Conservation (phyloP, 2,329 filamentous ascomycete species). For the Xylariales sp. region DNA sequence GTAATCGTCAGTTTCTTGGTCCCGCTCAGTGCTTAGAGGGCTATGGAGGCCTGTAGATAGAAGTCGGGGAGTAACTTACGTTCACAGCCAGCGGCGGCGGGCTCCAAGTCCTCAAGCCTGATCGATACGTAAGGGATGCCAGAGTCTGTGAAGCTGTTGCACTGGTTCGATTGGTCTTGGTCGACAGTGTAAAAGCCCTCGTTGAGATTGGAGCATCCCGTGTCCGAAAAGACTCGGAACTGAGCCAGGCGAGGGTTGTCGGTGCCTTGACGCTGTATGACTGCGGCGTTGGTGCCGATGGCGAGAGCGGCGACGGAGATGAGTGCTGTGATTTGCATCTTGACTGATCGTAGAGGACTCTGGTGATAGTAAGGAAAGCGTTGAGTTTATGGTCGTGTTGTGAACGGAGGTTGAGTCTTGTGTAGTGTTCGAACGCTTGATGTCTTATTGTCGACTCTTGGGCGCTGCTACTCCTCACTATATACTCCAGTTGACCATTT, state of each 20-base stretch:
- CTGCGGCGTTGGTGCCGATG: constrained; percentile 2
- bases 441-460: no score
- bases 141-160: background rate
- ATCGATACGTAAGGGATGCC: constrained; percentile 6
- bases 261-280: constrained; percentile 8
- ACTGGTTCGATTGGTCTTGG: constrained; percentile 5
- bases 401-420: no score
- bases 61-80: background rate
- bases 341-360: no score
- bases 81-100: constrained; percentile 6
- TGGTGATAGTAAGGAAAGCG: no score
- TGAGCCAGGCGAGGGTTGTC: constrained; percentile 10
- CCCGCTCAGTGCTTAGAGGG: no score
- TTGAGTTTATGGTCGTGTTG: no score
- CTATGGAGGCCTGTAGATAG: background rate
- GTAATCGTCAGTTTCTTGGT: background rate
- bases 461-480: no score
- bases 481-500: no score
- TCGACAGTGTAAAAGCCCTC: constrained; percentile 12
- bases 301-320: constrained; percentile 2
- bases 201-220: constrained; percentile 9
- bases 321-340: constrained; percentile 3
- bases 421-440: no score
- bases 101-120: background rate
- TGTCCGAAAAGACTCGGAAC: constrained; percentile 10